Percentiles rank a stretch among this genome's conserved stretches.
Evolutionary conservation across 192 early-diverging fungal genomes (phyloP).

Genomic region (Rhizophagus prolifer): DNA sequence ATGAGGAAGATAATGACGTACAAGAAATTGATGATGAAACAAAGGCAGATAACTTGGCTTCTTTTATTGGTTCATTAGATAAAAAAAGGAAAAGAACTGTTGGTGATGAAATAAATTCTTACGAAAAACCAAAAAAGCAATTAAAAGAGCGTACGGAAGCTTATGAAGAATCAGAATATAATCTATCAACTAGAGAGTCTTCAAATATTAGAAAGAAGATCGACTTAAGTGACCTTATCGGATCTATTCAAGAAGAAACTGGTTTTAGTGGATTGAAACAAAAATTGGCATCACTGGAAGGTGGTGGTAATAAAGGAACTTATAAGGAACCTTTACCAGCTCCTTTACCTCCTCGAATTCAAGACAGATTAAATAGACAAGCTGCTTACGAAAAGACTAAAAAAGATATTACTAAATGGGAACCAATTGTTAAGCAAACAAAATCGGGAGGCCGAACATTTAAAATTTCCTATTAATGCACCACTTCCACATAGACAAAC

Average conservation of each 20-base stretch:
- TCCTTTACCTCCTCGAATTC: slow-evolving; percentile 78
- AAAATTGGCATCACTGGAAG: slow-evolving; percentile 55
- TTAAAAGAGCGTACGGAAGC: slow-evolving; percentile 66
- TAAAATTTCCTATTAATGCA: slow-evolving; percentile 68
- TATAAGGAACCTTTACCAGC: slow-evolving; percentile 57
- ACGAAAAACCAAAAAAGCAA: slow-evolving; percentile 52
- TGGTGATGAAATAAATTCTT: slow-evolving; percentile 31
- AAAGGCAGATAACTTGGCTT: slow-evolving; percentile 53
- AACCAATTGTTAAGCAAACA: slow-evolving; percentile 74
- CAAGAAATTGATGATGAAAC: slow-evolving; percentile 48
- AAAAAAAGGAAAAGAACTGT: slow-evolving; percentile 51
- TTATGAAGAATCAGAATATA: slow-evolving; percentile 73
- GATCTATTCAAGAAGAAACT: slow-evolving; percentile 58
- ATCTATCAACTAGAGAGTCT: slow-evolving; percentile 48
- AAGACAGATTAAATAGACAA: slow-evolving; percentile 81
- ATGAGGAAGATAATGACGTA: slow-evolving; percentile 35
- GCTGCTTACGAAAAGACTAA: slow-evolving; percentile 85
- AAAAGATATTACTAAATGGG: slow-evolving; percentile 84
- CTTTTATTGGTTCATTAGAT: slow-evolving; percentile 68
- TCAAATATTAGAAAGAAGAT: slow-evolving; percentile 60
- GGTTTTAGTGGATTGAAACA: slow-evolving; percentile 68
- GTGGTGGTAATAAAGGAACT: slow-evolving; percentile 47
- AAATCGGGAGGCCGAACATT: slow-evolving; percentile 82
- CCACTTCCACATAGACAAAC: slow-evolving; percentile 40
- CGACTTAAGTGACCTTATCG: slow-evolving; percentile 73